Evolutionary conservation across 108 stramenopile species (phyloP), one percentile per base, ranked within the genome.

Genomic region (Cyclotella atomus): DNA sequence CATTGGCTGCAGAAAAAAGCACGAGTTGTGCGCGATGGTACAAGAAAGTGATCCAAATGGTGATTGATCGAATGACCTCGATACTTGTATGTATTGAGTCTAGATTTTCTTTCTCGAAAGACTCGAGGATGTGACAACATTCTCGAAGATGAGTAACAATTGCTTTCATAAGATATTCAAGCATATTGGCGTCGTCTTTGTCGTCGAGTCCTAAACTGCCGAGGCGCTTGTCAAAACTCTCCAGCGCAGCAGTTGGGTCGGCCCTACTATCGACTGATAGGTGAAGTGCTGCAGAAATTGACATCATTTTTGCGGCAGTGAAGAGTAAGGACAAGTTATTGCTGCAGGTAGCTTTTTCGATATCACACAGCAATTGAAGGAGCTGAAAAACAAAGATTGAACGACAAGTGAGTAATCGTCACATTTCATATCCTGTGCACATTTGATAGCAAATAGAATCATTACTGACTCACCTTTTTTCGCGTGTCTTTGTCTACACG

Each of bases 61-160:
- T 45, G 3, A 72, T 79, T 16, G 38, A 47, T 50, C 30, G 24
- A 45, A 79, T 73, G 15, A 68, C 67, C 28, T 79, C 50, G 33
- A 24, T 20, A 32, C 77, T 71, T 29, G 38, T 55, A 32, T 36
- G 65, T 16, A 71, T 71, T 19, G 60, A 54, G 47, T 73, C 50
- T 53, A 65, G 28, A 41, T 21, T 21, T 46, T 65, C 63, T 24
- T 68, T 59, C 47, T 62, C 73, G 29, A 68, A 52, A 8, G 36
- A 14, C n/a, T 68, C 49, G 45, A 63, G 44, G 14, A 61, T 27
- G 10, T 63, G 59, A 44, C 71, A 63, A 33, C 60, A 68, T 27
- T 55, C 65, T 28, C 68, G 50, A 30, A 79, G 79, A 50, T 45
- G 67, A 23, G 71, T 59, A 46, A 79, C 50, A 49, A 79, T 56